Base-by-base conservation (phyloP, 306 rosid genomes). In the Astragalus membranaceus region DNA sequence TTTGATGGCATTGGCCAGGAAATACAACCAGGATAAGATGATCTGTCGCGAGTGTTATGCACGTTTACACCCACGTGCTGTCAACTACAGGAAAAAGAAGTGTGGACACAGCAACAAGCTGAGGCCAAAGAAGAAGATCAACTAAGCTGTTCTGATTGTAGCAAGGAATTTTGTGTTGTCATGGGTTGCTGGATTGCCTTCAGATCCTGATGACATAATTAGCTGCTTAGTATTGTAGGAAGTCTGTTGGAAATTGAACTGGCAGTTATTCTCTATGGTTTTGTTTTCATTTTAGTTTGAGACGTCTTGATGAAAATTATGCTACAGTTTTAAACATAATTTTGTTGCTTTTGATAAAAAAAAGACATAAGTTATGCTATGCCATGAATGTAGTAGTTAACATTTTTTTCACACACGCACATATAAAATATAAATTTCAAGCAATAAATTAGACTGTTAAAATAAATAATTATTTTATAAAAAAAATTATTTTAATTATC, bases 91-190 rank as follows among this genome's bases (percentile, higher is more conserved):
- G 91, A 94, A 94, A 74, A 94, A 94, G 95, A 94, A 94, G 85
- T 94, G 98, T 79, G 98, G 98, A 35, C 98, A 94, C 88, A 94
- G 97, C 94, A 94, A 92, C 93, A 96, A 92, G 98, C 77, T 93
- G 96, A 93, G 98, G 96, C 98, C 98, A 60, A 93, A 93, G 96
- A 92, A 92, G 90, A 93, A 93, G 93, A 85, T 93, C 90, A 93
- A 93, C 90, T 93, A 93, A 74, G 82, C 66, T 53, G 56, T 76
- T 64, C 54, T 77, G 32, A 20, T 72, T 17, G 64, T 70, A 15
- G 16, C 55, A 52, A 10, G 52, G 44, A 77, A 10, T 43, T n/a
- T n/a, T 30, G 9, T 44, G 51, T 30, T 50, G 50, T 54, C 55
- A 5, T 73, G 48, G 78, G 62, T 60, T 78, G 11, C 75, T 61